A percentile compares a stretch with the other conserved stretches of the same genome.
These are phyloP conservation scores for Aspergillus conjunctus DNA, from an alignment of 495 filamentous ascomycete species.

Conservation along the genomic window DNA sequence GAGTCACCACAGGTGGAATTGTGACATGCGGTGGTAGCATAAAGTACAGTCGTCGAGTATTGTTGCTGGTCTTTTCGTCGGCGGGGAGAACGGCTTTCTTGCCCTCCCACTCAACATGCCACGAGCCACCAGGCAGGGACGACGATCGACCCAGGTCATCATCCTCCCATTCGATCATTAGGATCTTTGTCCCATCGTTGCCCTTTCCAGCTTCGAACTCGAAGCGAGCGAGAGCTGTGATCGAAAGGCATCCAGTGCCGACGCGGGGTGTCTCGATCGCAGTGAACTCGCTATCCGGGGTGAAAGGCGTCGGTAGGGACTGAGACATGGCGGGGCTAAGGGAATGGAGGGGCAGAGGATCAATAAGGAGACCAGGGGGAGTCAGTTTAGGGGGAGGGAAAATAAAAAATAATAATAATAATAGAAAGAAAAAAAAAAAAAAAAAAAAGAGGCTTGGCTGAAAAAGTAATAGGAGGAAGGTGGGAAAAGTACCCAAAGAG, in stretches of 20 bases:
- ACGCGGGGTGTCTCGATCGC: constrained; percentile 37
- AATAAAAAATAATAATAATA: constrained; percentile 9
- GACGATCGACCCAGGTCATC: constrained; percentile 44
- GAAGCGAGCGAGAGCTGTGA: constrained; percentile 71
- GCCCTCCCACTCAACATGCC: constrained; percentile 77
- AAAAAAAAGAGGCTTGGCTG: constrained; percentile 12
- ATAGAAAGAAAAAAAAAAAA: constrained; percentile 2
- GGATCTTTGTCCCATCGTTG: constrained; percentile 80
- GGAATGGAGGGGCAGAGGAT: not conserved
- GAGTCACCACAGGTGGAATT: constrained; percentile 68
- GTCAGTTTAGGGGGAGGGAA: not conserved
- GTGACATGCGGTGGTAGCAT: constrained; percentile 65
- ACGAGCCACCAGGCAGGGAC: constrained; percentile 44
- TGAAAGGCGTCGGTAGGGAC: constrained; percentile 35
- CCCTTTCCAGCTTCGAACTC: constrained; percentile 77
- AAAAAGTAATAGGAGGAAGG: constrained; percentile 14
- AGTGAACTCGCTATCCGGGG: constrained; percentile 41
- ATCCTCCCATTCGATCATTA: constrained; percentile 84
- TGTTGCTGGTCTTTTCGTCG: constrained; percentile 56
- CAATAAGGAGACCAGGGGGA: constrained; percentile 1
- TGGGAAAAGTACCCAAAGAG: constrained; percentile 2
- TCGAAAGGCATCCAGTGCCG: constrained; percentile 32
- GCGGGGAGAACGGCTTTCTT: constrained; percentile 68
- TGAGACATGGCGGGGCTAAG: constrained; percentile 19
- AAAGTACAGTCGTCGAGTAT: constrained; percentile 70